Evolutionary conservation across 495 filamentous ascomycete genomes (phyloP), one percentile per base, ranked within the genome.

Genomic region (Penicillium ochrochloron): DNA sequence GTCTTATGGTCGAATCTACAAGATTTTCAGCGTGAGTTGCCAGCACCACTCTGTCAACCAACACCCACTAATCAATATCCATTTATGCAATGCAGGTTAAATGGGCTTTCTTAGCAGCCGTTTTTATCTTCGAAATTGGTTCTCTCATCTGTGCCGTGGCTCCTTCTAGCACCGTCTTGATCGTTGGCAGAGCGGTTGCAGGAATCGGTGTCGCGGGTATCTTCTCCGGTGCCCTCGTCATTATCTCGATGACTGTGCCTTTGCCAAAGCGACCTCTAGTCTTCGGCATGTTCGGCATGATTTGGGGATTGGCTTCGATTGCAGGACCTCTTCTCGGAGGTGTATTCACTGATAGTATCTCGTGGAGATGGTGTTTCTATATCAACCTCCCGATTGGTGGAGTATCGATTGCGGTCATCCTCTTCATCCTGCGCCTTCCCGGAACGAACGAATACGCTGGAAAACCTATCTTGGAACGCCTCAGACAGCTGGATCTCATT

Each of bases 341-440:
- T 6, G 80, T 76, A 3, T 85, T 88, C 59, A 87, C 84, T 0
- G 78, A 83, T 29, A 74, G 83, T n/a, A 73, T 86, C 6, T 84
- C 85, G 2, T 96, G 92, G 92, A 77, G 92, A 58, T 94, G 91
- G 92, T 94, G 91, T 68, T 93, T 95, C 75, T 93, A 86, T 71
- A 91, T 90, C 75, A 92, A 92, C 59, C 76, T 91, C 17, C 88
- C 89, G 3, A 82, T 90, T 50, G 89, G 88, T 10, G 87, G 79
- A 17, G 54, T 85, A 12, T 82, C 85, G 5, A 84, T 62, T 60
- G 61, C 76, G 0, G 80, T 83, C 19, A 81, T 89, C 52, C 64
- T 85, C 27, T 73, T 89, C 62, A 79, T 86, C 60, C 72, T 89
- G 39, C 71, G 81, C 1, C 61, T 75, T 2, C 75, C 80, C 0